Percentiles rank a stretch among this genome's conserved stretches.
These are phyloP conservation scores for Botrytis deweyae DNA, from an alignment of 2,329 filamentous ascomycete species.

Conservation along the genomic window DNA sequence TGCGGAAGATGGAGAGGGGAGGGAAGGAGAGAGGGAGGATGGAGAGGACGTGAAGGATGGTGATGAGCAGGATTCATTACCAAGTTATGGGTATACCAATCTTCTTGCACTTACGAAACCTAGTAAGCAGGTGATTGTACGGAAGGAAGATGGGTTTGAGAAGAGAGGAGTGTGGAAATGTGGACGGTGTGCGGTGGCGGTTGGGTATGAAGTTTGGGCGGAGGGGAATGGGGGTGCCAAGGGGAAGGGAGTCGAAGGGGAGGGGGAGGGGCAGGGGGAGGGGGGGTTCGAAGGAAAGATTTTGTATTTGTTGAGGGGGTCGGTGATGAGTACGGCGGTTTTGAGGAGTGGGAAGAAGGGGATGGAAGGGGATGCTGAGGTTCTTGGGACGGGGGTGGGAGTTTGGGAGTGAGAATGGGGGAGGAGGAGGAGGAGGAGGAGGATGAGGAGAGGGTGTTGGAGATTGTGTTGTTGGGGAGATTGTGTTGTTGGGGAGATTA, in stretches of 20 bases:
- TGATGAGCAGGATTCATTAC: neutral
- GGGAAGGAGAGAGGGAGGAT: neutral
- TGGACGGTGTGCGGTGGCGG: neutral
- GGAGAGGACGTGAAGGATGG: neutral
- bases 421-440: constrained; percentile 18
- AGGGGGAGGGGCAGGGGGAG: neutral
- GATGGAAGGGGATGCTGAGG: constrained; percentile 59
- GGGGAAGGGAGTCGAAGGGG: neutral
- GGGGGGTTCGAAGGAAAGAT: neutral
- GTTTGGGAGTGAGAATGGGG: constrained; percentile 15
- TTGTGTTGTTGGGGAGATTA: neutral
- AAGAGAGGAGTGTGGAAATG: neutral
- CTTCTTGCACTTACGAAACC: neutral
- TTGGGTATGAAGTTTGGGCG: constrained; percentile 2
- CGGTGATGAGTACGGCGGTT: constrained; percentile 21
- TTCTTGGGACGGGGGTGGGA: constrained; percentile 25
- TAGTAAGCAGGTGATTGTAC: neutral
- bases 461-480: too few species aligned
- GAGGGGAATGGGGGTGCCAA: neutral
- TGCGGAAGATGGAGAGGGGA: neutral
- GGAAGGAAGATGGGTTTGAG: constrained; percentile 7
- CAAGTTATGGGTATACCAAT: neutral
- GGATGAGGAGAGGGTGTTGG: neutral
- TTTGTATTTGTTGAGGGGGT: neutral
- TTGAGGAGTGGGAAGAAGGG: constrained; percentile 62